Base-by-base conservation (phyloP, 371 early-diverging fungal species). In the Mortierella sp. region DNA sequence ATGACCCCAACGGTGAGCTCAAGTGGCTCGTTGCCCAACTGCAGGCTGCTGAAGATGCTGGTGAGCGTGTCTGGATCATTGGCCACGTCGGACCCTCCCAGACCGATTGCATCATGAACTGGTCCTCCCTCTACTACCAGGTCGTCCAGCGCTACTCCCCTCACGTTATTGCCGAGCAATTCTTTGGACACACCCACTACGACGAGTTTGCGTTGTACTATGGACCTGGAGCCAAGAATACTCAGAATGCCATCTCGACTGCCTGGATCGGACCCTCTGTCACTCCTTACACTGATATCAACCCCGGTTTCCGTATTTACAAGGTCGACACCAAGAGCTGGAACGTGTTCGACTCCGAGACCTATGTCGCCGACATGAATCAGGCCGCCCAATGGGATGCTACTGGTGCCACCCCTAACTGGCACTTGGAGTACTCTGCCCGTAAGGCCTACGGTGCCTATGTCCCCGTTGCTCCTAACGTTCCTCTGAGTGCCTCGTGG, bases 371-470 rank as follows among this genome's bases (percentile, higher is more conserved):
- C 26, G 86, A 90, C 69, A 70, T 91, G 39, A 76, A 86, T 50
- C 79, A 89, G 66, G 87, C 88, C 0, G 69, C 76, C 29, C 65
- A 68, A 9, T 89, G 90, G 90, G 71, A 75, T 14, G 68, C 78
- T 26, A 41, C 74, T 3, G 77, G 74, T 34, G 34, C 71, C 13
- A 39, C 63, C 0, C 86, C 90, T 84, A 87, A 89, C 76, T 91
- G 91, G 91, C 88, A 90, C 73, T 58, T 87, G n/a, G 90, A 90
- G 74, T 91, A 91, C 70, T 89, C 90, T 70, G 90, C 91, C 26
- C 77, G 87, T 63, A 70, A 89, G 43, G 79, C 87, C 29, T 91
- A 88, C 45, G 68, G 88, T 1, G 63, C 73, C 9, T 80, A 70
- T 24, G 66, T 81, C 16, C 79, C 79, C n/a, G 48, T 77, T 40